Evolutionary conservation across 768 basidiomycete species (phyloP).

Genomic region (Mycena polygramma): DNA sequence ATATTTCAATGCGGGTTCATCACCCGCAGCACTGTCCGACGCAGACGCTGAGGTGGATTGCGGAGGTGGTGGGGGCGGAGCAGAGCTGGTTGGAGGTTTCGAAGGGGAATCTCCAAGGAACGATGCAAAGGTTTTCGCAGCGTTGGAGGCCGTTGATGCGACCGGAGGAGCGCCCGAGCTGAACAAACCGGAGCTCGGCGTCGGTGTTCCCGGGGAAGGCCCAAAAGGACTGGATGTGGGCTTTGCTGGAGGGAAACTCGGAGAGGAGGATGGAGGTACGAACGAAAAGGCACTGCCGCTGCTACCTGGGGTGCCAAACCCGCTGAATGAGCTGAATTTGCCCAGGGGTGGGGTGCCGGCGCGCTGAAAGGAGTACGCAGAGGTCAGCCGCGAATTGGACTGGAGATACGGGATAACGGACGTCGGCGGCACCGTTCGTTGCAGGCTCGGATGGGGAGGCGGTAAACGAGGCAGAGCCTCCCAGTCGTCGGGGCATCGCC

Average conservation of each 20-base stretch:
- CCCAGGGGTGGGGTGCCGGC: conserved; percentile 48
- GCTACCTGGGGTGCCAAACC: conserved; percentile 58
- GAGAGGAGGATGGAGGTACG: conserved; percentile 45
- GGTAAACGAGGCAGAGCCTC: conserved; percentile 32
- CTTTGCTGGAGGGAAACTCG: conserved; percentile 36
- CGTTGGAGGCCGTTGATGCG: conserved; percentile 55
- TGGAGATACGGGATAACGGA: conserved; percentile 39
- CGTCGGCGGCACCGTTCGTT: conserved; percentile 38
- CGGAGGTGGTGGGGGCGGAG: conserved; percentile 25
- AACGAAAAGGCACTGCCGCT: conserved; percentile 56
- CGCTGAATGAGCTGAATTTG: conserved; percentile 66
- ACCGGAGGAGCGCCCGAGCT: conserved; percentile 43
- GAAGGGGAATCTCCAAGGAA: conserved; percentile 48
- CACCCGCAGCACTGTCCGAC: conserved; percentile 44
- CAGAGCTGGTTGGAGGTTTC: conserved; percentile 16
- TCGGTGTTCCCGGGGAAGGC: conserved; percentile 24
- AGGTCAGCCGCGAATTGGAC: conserved; percentile 3
- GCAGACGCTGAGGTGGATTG: not conserved
- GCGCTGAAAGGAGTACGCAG: conserved; percentile 18
- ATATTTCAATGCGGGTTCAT: conserved; percentile 60
- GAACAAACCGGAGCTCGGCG: conserved; percentile 36
- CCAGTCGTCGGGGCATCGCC: conserved; percentile 65
- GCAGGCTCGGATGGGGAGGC: conserved; percentile 38
- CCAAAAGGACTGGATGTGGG: conserved; percentile 30
- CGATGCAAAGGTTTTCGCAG: conserved; percentile 67